These are phyloP conservation scores for Sclerotinia trifoliorum DNA, from an alignment of 2,329 filamentous ascomycete genomes.

Conservation along the genomic window DNA sequence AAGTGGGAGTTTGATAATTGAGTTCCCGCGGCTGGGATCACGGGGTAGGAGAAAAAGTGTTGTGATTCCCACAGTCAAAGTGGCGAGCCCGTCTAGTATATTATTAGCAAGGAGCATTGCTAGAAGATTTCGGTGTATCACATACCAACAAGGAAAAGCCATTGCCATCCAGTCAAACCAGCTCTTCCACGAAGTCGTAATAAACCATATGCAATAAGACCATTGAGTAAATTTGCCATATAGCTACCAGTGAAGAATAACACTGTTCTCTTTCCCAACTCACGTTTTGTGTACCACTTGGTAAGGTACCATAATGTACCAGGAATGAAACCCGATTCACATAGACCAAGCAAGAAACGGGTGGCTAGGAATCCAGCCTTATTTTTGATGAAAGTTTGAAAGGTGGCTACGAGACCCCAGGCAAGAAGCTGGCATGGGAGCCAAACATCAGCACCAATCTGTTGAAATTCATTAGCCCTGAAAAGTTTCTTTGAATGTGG, in stretches of 20 bases:
- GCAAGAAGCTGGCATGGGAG: conserved; percentile 52
- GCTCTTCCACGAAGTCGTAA: conserved; percentile 52
- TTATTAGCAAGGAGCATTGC: conserved; percentile 20
- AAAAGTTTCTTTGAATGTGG: too few species aligned
- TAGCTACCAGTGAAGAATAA: conserved; percentile 20
- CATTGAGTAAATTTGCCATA: conserved; percentile 14
- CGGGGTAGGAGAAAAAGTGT: conserved; percentile 19
- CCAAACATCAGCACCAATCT: conserved; percentile 51
- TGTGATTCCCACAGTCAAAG: conserved; percentile 26
- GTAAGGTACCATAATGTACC: conserved; percentile 39
- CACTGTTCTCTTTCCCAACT: conserved; percentile 17
- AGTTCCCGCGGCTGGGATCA: conserved; percentile 20
- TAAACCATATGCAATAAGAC: conserved; percentile 52
- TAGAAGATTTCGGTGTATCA: conserved; percentile 24
- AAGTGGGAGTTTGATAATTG: conserved; percentile 13
- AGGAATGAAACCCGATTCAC: conserved; percentile 55
- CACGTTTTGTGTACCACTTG: conserved; percentile 17
- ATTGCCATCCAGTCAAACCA: conserved; percentile 56
- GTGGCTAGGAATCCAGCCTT: conserved; percentile 41
- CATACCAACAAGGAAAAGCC: conserved; percentile 46
- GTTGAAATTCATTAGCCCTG: conserved; percentile 47
- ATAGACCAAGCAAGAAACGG: conserved; percentile 35
- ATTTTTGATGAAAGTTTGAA: conserved; percentile 44
- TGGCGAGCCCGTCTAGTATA: conserved; percentile 25
- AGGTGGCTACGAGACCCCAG: conserved; percentile 55